A percentile compares a stretch with the other conserved stretches of the same genome.
Evolutionary conservation across 2,329 filamentous ascomycete genomes (phyloP).

Genomic region (Exophiala sp.): DNA sequence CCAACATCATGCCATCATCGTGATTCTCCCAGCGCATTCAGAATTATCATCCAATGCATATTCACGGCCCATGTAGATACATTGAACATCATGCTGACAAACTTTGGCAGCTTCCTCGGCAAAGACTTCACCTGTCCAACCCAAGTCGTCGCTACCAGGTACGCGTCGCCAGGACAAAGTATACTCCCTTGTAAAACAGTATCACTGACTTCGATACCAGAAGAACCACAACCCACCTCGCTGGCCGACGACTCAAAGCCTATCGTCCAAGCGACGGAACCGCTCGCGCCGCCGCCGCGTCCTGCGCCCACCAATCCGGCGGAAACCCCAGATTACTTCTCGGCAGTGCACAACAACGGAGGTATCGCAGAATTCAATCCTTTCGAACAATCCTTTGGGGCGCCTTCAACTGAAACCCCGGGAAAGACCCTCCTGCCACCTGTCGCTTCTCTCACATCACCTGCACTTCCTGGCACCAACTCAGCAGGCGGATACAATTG

Average conservation of each 20-base stretch:
- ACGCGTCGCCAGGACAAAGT: constrained; percentile 12
- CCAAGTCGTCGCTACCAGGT: constrained; percentile 26
- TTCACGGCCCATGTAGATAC: neutral
- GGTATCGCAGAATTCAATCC: constrained; percentile 74
- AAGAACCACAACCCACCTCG: constrained; percentile 32
- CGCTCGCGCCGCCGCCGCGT: constrained; percentile 68
- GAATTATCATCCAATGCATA: constrained; percentile 5
- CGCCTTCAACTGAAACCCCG: constrained; percentile 69
- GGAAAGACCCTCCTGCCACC: constrained; percentile 79
- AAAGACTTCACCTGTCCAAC: constrained; percentile 24
- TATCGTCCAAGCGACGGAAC: constrained; percentile 56
- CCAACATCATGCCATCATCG: constrained; percentile 6
- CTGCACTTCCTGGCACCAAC: constrained; percentile 73
- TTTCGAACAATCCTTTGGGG: constrained; percentile 90
- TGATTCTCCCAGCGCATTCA: constrained; percentile 11
- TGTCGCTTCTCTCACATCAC: constrained; percentile 86
- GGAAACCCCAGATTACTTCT: constrained; percentile 68
- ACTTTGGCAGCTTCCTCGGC: constrained; percentile 8
- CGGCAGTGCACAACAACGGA: constrained; percentile 51
- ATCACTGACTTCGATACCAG: constrained; percentile 10
- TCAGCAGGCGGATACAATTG: constrained; percentile 70
- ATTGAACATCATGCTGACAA: constrained; percentile 10
- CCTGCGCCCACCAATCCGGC: constrained; percentile 47
- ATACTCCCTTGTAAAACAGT: neutral
- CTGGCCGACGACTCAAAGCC: constrained; percentile 42